Percentiles rank a stretch among this genome's conserved stretches.
These are phyloP conservation scores for Ophiostoma himal-ulmi DNA, from an alignment of 2,329 filamentous ascomycete species.

Conservation along the genomic window DNA sequence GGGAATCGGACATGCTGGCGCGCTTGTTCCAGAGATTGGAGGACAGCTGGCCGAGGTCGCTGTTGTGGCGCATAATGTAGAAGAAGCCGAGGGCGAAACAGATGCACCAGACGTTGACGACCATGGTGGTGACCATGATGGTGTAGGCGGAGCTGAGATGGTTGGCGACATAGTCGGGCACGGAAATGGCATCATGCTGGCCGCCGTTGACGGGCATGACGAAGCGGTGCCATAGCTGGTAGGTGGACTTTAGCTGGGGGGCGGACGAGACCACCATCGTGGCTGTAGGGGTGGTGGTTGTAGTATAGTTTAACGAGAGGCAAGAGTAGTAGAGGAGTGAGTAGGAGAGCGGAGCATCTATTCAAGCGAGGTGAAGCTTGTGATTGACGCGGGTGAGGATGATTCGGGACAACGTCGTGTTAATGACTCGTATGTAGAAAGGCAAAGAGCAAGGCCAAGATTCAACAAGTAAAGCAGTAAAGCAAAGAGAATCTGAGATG, in stretches of 20 bases:
- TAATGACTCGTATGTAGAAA: neutral
- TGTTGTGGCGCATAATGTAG: conserved; percentile 25
- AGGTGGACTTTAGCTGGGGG: conserved; percentile 23
- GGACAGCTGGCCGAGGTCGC: conserved; percentile 22
- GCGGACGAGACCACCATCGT: conserved; percentile 23
- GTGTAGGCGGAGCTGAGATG: conserved; percentile 24
- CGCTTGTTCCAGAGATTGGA: conserved; percentile 25
- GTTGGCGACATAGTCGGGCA: conserved; percentile 23
- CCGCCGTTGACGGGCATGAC: conserved; percentile 21
- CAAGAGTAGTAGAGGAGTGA: neutral
- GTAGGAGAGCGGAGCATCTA: neutral
- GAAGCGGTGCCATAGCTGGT: conserved; percentile 24
- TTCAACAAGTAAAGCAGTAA: neutral
- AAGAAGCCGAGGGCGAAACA: conserved; percentile 25
- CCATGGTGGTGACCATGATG: conserved; percentile 23
- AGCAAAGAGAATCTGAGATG: neutral
- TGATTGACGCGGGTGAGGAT: neutral
- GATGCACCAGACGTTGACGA: conserved; percentile 24
- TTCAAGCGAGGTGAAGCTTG: neutral
- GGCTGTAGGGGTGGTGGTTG: neutral
- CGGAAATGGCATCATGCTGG: conserved; percentile 22
- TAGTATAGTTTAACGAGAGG: neutral
- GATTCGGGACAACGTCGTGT: neutral
- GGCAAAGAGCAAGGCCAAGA: neutral
- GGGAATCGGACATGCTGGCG: conserved; percentile 23